phyloP scores from a whole-genome alignment of 1,284 basidiomycete genomes.

The Rhodotorula sp. region DNA sequence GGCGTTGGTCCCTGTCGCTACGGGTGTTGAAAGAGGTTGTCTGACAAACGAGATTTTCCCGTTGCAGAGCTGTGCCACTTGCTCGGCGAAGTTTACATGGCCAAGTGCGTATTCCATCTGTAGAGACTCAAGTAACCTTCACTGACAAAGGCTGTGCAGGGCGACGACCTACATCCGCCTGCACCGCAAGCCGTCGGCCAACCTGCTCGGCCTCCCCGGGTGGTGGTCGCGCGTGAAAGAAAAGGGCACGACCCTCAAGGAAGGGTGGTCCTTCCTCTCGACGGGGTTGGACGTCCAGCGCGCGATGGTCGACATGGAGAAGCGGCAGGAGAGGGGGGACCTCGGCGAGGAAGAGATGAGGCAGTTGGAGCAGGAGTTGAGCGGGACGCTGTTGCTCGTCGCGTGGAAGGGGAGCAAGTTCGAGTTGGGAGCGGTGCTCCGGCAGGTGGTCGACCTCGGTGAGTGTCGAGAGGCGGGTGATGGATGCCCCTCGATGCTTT shows the following conservation, averaged over 20 bases:
- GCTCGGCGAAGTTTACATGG: conserved; percentile 84
- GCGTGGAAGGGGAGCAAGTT: conserved; percentile 93
- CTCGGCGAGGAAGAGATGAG: conserved; percentile 70
- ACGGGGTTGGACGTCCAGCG: conserved; percentile 56
- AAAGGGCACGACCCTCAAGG: conserved; percentile 71
- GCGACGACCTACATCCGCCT: conserved; percentile 75
- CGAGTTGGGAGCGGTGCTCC: conserved; percentile 61
- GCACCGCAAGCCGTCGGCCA: conserved; percentile 58
- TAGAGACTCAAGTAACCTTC: no score
- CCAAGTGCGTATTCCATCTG: conserved; percentile 57
- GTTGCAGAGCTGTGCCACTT: conserved; percentile 37
- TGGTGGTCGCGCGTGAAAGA: conserved; percentile 95
- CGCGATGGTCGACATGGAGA: conserved; percentile 81
- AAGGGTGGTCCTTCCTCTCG: conserved; percentile 64
- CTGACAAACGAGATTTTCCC: background rate
- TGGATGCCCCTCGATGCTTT: no score
- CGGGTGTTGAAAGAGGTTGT: background rate
- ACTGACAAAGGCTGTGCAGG: background rate
- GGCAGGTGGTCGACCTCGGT: conserved; percentile 63
- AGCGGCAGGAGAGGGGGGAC: conserved; percentile 76
- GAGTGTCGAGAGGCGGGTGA: conserved; percentile 25
- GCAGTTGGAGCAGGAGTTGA: conserved; percentile 89
- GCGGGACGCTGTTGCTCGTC: conserved; percentile 84
- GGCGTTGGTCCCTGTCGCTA: background rate
- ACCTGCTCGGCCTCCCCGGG: conserved; percentile 80